phyloP scores from a whole-genome alignment of 1,284 basidiomycete genomes.

The Macrocystidia cucumis region DNA sequence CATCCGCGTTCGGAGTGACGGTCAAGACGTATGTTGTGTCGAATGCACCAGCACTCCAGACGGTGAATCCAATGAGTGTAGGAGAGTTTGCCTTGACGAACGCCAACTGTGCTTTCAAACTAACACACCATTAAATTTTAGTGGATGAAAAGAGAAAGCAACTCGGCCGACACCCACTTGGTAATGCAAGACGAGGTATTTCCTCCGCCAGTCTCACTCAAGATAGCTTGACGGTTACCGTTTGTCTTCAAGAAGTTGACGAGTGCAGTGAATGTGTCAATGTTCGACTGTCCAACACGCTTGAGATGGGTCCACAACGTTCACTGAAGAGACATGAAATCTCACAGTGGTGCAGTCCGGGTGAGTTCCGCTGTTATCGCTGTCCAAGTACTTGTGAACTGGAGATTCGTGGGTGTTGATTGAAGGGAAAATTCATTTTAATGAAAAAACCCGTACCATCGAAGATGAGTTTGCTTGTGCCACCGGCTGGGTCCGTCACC shows the following conservation, averaged over 20 bases:
- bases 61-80: conserved; percentile 19
- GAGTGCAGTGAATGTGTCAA: conserved; percentile 35
- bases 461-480: conserved; percentile 43
- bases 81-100: conserved; percentile 39
- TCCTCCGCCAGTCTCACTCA: conserved; percentile 53
- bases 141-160: conserved; percentile 2
- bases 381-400: conserved; percentile 58
- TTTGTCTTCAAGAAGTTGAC: conserved; percentile 37
- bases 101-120: conserved; percentile 34
- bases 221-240: conserved; percentile 46
- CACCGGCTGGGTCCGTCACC: conserved; percentile 48
- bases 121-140: too few species aligned
- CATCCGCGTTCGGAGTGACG: conserved; percentile 26
- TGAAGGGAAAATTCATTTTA: neutral
- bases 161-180: too few species aligned
- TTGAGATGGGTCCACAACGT: conserved; percentile 1
- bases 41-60: conserved; percentile 32
- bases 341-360: conserved; percentile 35
- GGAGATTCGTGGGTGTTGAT: conserved; percentile 1
- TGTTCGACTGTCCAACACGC: conserved; percentile 35
- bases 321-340: neutral
- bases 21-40: conserved; percentile 28
- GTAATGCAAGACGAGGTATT: conserved; percentile 44
- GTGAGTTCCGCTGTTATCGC: conserved; percentile 49
- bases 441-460: conserved; percentile 28